Conservation (phyloP, 2,329 filamentous ascomycete species). For the Phialemoniopsis sp. region DNA sequence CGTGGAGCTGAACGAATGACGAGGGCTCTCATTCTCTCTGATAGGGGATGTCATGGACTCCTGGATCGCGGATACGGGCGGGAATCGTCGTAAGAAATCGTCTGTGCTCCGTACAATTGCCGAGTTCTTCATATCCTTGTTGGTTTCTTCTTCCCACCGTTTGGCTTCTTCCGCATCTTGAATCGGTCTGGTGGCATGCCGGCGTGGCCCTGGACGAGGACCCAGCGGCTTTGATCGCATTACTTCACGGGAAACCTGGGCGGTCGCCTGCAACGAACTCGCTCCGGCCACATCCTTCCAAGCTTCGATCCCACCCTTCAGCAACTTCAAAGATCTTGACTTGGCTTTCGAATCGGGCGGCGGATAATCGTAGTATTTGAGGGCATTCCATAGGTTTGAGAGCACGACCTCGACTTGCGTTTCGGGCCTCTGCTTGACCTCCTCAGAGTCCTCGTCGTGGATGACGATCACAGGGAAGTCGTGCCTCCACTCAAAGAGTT, state of each 20-base stretch:
- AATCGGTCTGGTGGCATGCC: slow-evolving; percentile 56
- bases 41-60: slow-evolving; percentile 54
- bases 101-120: slow-evolving; percentile 68
- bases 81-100: slow-evolving; percentile 80
- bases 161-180: slow-evolving; percentile 72
- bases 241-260: slow-evolving; percentile 10
- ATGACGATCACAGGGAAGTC: slow-evolving; percentile 86
- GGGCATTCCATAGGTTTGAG: slow-evolving; percentile 69
- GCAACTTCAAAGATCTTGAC: slow-evolving; percentile 63
- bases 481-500: slow-evolving; percentile 67
- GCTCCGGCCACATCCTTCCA: slow-evolving; percentile 82
- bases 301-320: slow-evolving; percentile 78
- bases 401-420: slow-evolving; percentile 45
- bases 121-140: slow-evolving; percentile 49
- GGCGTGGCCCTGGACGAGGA: slow-evolving; percentile 23
- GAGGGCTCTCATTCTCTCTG: slow-evolving; percentile 6
- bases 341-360: slow-evolving; percentile 6
- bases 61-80: slow-evolving; percentile 59
- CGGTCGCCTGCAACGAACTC: slow-evolving; percentile 50
- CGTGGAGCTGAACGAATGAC: slow-evolving; percentile 8
- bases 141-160: slow-evolving; percentile 74
- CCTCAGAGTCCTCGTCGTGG: slow-evolving; percentile 69
- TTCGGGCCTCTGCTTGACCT: slow-evolving; percentile 38
- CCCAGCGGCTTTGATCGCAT: slow-evolving; percentile 8
- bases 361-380: slow-evolving; percentile 77